phyloP scores from a whole-genome alignment of 371 early-diverging fungal genomes.

The Lichtheimia ornata region DNA sequence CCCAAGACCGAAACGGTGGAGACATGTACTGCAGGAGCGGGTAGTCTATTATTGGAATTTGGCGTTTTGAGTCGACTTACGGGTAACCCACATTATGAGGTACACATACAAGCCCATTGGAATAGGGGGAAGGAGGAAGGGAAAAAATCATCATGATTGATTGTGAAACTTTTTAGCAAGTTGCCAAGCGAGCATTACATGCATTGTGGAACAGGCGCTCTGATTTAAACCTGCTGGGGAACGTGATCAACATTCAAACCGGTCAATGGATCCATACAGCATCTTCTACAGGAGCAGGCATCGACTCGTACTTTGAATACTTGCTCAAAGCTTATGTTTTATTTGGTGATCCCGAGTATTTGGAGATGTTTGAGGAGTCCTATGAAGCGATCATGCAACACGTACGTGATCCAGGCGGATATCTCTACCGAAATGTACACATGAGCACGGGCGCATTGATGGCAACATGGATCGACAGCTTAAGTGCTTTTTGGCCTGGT shows the following conservation, averaged over 20 bases:
- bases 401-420: slow-evolving; percentile 72
- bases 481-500: slow-evolving; percentile 93
- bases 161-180: slow-evolving; percentile 35
- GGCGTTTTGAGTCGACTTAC: slow-evolving; percentile 89
- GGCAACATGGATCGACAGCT: slow-evolving; percentile 86
- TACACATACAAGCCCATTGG: slow-evolving; percentile 12
- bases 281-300: slow-evolving; percentile 88
- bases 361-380: slow-evolving; percentile 79
- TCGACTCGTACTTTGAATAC: slow-evolving; percentile 95
- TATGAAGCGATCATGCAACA: slow-evolving; percentile 71
- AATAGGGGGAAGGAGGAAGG: neutral
- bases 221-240: slow-evolving; percentile 78
- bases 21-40: slow-evolving; percentile 93
- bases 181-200: slow-evolving; percentile 71
- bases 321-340: slow-evolving; percentile 86
- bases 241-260: slow-evolving; percentile 74
- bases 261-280: slow-evolving; percentile 74
- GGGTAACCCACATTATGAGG: slow-evolving; percentile 76
- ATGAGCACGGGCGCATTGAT: slow-evolving; percentile 69
- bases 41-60: slow-evolving; percentile 94
- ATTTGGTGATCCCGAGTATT: slow-evolving; percentile 80
- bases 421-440: slow-evolving; percentile 85
- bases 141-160: neutral
- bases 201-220: slow-evolving; percentile 82
- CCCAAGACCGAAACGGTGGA: slow-evolving; percentile 66